Percentiles rank a stretch among this genome's conserved stretches.
Evolutionary conservation across 78 protist genomes (phyloP).

Genomic region (Emiliania huxleyi): DNA sequence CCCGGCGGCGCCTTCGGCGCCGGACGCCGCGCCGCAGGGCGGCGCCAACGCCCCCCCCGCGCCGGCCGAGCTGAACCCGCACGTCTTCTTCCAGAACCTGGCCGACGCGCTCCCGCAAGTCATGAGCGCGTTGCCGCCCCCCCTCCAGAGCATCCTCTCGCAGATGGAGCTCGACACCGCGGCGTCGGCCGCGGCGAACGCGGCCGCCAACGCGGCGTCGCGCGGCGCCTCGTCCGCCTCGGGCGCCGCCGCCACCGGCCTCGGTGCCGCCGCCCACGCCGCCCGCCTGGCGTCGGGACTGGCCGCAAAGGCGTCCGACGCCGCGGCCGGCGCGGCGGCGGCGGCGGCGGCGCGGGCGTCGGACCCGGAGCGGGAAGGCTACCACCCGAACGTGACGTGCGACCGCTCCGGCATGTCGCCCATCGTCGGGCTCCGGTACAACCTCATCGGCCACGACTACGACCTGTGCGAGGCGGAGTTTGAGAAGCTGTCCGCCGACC

Average conservation of each 20-base stretch:
- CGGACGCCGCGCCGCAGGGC: too few relatives aligned
- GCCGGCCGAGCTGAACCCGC: not conserved
- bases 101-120: not conserved
- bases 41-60: too few relatives aligned
- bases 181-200: not conserved
- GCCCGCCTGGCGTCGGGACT: not conserved
- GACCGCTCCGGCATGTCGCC: not conserved
- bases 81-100: not conserved
- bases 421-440: not conserved
- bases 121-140: not conserved
- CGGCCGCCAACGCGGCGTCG: not conserved
- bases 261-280: not conserved
- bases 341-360: not conserved
- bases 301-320: not conserved
- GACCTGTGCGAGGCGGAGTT: not conserved
- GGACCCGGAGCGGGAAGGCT: not conserved
- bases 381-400: not conserved
- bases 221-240: not conserved
- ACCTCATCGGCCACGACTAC: constrained; percentile 1
- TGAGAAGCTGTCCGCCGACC: not conserved
- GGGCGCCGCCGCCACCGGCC: too few relatives aligned
- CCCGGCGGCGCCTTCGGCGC: too few relatives aligned
- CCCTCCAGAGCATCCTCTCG: not conserved
- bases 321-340: not conserved
- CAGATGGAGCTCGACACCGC: not conserved